Evolutionary conservation across 306 rosid species (phyloP).

Genomic region (Vachellia pachyceras): DNA sequence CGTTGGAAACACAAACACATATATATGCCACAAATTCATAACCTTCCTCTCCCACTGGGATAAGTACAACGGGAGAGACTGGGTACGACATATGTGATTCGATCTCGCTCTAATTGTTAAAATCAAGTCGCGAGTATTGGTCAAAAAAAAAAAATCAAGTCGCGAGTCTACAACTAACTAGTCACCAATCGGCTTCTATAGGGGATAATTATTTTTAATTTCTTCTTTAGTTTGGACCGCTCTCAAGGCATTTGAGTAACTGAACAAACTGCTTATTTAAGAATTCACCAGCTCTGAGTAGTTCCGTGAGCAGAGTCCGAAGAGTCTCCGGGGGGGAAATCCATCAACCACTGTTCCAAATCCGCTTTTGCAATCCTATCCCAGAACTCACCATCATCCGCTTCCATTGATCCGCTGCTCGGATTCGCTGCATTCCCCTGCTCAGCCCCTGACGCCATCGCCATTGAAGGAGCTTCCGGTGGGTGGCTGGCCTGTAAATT

Average conservation of each 20-base stretch:
- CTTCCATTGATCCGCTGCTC: constrained; percentile 23
- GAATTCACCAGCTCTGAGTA: constrained; percentile 33
- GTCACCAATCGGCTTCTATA: too few relatives aligned
- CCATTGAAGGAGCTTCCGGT: neutral
- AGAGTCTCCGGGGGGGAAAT: constrained; percentile 48
- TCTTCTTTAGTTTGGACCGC: too few relatives aligned
- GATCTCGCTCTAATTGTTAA: neutral
- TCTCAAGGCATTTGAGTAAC: too few relatives aligned
- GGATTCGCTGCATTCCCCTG: constrained; percentile 15
- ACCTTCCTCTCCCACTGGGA: too few relatives aligned
- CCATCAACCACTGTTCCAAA: constrained; percentile 54
- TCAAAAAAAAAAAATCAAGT: too few relatives aligned
- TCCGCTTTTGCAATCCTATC: constrained; percentile 57
- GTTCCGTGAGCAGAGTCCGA: constrained; percentile 57
- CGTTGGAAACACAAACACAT: too few relatives aligned
- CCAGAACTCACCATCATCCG: constrained; percentile 46
- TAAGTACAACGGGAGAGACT: too few relatives aligned
- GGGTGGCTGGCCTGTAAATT: neutral
- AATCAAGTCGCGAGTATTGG: too few relatives aligned
- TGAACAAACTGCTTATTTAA: neutral
- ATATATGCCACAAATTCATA: too few relatives aligned
- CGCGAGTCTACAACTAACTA: constrained; percentile 16
- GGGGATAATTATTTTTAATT: too few relatives aligned
- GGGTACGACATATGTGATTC: neutral
- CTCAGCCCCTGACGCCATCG: neutral